Conservation (phyloP, 257 asterid genomes). For the Nicotiana knightiana region DNA sequence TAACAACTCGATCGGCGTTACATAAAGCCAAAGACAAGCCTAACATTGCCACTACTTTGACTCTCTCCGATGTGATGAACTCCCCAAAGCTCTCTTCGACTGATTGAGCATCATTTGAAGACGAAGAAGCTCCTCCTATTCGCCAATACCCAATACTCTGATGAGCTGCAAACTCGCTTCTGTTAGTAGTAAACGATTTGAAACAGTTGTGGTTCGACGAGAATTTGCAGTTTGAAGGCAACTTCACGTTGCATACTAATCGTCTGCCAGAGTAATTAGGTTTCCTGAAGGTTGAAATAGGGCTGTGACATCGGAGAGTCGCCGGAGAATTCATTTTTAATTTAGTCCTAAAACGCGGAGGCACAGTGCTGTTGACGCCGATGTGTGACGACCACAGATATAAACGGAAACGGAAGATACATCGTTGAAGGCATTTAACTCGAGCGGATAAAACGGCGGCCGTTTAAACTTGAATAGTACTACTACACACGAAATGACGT, state of each 20-base stretch:
- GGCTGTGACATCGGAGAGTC: slow-evolving; percentile 1
- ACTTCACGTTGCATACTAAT: not conserved
- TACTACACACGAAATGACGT: not conserved
- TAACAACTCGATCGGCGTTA: slow-evolving; percentile 93
- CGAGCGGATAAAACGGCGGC: not conserved
- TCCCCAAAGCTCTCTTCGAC: slow-evolving; percentile 48
- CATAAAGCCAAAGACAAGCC: slow-evolving; percentile 88
- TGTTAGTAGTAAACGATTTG: not conserved
- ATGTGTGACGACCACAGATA: not conserved
- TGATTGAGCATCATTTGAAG: slow-evolving; percentile 33
- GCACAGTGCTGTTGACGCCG: not conserved
- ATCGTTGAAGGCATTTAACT: not conserved
- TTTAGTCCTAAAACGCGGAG: not conserved
- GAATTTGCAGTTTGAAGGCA: not conserved
- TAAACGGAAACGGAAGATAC: not conserved
- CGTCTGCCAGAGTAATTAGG: not conserved
- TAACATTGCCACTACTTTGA: slow-evolving; percentile 93
- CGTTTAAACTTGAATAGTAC: not conserved
- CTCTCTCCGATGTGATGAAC: slow-evolving; percentile 95
- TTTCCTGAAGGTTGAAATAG: not conserved
- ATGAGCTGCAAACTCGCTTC: not conserved
- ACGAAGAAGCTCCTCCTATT: slow-evolving; percentile 31
- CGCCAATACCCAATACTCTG: slow-evolving; percentile 15
- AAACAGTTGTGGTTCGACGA: not conserved
- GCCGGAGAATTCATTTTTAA: slow-evolving; percentile 6